Percentiles rank a stretch among this genome's conserved stretches.
Evolutionary conservation across 768 basidiomycete species (phyloP).

Genomic region (Nevesoporus exiguus): DNA sequence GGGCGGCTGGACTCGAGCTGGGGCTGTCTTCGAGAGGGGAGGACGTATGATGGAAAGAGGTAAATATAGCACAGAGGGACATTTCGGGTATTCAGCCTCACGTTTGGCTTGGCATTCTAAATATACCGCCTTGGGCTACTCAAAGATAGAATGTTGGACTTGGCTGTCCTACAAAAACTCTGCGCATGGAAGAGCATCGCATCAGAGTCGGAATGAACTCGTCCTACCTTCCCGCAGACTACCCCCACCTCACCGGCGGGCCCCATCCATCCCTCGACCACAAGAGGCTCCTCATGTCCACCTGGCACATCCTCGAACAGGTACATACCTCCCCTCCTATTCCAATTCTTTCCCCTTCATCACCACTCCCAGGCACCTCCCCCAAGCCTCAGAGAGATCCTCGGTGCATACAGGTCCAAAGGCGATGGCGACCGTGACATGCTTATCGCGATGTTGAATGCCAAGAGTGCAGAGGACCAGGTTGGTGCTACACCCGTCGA

Average conservation of each 20-base stretch:
- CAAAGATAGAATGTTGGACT: slow-evolving; percentile 47
- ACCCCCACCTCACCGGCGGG: slow-evolving; percentile 12
- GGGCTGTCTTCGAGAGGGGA: neutral
- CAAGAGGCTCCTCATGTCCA: slow-evolving; percentile 39
- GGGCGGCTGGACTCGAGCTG: no score
- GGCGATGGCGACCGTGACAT: slow-evolving; percentile 93
- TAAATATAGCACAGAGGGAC: slow-evolving; percentile 22
- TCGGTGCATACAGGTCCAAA: slow-evolving; percentile 77
- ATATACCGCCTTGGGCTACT: slow-evolving; percentile 34
- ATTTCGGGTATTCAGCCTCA: slow-evolving; percentile 35
- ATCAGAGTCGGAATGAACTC: slow-evolving; percentile 26
- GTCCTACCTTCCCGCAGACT: slow-evolving; percentile 19
- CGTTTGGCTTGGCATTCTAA: slow-evolving; percentile 44
- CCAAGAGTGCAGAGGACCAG: slow-evolving; percentile 92
- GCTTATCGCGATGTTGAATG: slow-evolving; percentile 85
- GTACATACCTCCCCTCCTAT: slow-evolving; percentile 20
- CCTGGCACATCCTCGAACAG: slow-evolving; percentile 47
- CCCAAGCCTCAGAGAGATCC: slow-evolving; percentile 80
- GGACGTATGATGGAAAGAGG: neutral
- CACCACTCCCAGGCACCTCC: slow-evolving; percentile 56
- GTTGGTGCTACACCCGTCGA: slow-evolving; percentile 38
- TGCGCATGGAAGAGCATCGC: slow-evolving; percentile 18
- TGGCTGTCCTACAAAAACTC: slow-evolving; percentile 43
- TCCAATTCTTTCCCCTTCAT: neutral
- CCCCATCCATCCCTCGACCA: slow-evolving; percentile 19